These are phyloP conservation scores for Bacterosira constricta DNA, from an alignment of 108 stramenopile species.

Conservation along the genomic window DNA sequence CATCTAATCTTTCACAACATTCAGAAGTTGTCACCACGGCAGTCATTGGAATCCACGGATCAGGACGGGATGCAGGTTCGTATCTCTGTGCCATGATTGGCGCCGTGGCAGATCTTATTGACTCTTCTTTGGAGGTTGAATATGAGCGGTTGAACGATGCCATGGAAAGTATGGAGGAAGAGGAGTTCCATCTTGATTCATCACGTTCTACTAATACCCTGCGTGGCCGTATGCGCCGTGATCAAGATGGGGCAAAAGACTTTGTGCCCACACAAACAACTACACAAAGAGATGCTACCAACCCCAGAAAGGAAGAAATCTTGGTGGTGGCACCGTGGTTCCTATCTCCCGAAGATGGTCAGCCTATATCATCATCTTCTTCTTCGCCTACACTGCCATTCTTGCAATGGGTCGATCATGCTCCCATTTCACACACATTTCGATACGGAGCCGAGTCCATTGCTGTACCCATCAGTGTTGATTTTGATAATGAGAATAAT, in stretches of 20 bases:
- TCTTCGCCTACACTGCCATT: slow-evolving; percentile 33
- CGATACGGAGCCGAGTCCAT: slow-evolving; percentile 82
- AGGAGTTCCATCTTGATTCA: neutral
- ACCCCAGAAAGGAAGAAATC: slow-evolving; percentile 14
- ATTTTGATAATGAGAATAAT: neutral
- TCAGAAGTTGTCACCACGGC: slow-evolving; percentile 31
- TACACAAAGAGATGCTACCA: no score
- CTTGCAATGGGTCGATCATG: slow-evolving; percentile 63
- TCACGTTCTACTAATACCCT: no score
- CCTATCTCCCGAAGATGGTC: slow-evolving; percentile 53
- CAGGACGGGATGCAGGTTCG: slow-evolving; percentile 65
- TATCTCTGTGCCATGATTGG: slow-evolving; percentile 70
- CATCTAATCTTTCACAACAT: no score
- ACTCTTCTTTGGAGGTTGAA: slow-evolving; percentile 1
- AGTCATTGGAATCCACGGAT: slow-evolving; percentile 78
- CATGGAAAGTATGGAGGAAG: neutral
- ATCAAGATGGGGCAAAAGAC: no score
- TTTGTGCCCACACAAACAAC: no score
- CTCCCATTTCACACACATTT: slow-evolving; percentile 68
- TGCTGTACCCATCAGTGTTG: neutral
- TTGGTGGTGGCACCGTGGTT: slow-evolving; percentile 77
- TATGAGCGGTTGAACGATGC: no score
- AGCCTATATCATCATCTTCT: slow-evolving; percentile 8
- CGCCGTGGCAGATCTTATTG: slow-evolving; percentile 24
- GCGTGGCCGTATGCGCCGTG: no score